phyloP scores from a whole-genome alignment of 352 stramenopile species.

The Pythium phragmiticola region DNA sequence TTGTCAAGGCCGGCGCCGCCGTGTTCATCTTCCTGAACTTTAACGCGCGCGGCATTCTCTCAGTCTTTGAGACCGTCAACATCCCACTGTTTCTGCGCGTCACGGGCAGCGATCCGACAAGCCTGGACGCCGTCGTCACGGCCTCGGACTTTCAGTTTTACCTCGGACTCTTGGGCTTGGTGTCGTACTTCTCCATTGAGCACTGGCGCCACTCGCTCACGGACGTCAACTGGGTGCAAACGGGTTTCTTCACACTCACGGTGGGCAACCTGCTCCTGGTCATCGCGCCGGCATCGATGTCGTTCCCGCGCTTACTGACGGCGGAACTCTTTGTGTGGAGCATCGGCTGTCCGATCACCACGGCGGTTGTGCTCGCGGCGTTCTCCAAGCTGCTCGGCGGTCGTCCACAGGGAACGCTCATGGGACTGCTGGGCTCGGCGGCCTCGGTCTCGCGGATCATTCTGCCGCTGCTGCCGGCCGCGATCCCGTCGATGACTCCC shows the following conservation, averaged over 20 bases:
- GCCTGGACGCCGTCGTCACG: conserved; percentile 61
- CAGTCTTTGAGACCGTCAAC: conserved; percentile 76
- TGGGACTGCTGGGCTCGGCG: conserved; percentile 66
- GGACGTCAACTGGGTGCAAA: conserved; percentile 63
- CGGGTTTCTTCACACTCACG: conserved; percentile 52
- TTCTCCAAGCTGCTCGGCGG: conserved; percentile 71
- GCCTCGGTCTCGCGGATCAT: conserved; percentile 72
- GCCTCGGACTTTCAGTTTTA: conserved; percentile 81
- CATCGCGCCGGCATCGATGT: conserved; percentile 33
- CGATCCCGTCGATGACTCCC: conserved; percentile 52
- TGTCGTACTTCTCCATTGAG: conserved; percentile 74
- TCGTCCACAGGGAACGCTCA: conserved; percentile 67
- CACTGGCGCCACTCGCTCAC: conserved; percentile 60
- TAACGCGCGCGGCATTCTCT: conserved; percentile 70
- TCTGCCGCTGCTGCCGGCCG: conserved; percentile 60
- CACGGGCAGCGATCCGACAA: conserved; percentile 61
- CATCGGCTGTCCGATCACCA: conserved; percentile 33
- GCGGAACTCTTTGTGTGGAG: conserved; percentile 70
- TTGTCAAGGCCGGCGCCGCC: conserved; percentile 10
- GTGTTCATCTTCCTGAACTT: conserved; percentile 36
- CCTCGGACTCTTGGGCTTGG: conserved; percentile 54
- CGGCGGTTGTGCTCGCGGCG: conserved; percentile 55
- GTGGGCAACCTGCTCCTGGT: conserved; percentile 53
- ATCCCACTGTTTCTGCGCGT: conserved; percentile 74
- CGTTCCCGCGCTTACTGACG: conserved; percentile 43